phyloP scores from a whole-genome alignment of 163 green algal species.

The Trebouxia gelatinosa region DNA sequence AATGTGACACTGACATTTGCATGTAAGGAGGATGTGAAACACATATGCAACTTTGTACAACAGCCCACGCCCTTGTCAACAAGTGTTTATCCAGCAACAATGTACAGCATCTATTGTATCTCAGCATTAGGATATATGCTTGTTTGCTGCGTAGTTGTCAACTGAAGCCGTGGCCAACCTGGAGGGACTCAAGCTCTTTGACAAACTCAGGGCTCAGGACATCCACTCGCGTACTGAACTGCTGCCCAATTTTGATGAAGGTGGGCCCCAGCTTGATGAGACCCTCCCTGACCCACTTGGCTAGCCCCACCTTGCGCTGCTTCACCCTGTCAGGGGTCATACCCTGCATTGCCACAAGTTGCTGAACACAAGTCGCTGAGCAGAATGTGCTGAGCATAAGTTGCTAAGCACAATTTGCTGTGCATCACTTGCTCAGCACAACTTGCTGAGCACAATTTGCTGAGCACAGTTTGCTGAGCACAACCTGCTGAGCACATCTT shows the following conservation, averaged over 20 bases:
- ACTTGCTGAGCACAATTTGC: too few species aligned
- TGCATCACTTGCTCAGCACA: neutral
- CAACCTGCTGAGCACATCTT: neutral
- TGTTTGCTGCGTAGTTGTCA: too few species aligned
- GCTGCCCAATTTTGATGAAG: constrained; percentile 94
- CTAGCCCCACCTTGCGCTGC: constrained; percentile 44
- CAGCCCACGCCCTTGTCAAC: too few species aligned
- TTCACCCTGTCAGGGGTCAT: constrained; percentile 72
- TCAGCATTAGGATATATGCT: too few species aligned
- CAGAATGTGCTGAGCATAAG: neutral
- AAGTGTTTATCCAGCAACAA: too few species aligned
- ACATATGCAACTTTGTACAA: too few species aligned
- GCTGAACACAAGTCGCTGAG: neutral
- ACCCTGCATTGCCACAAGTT: constrained; percentile 37
- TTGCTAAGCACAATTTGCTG: too few species aligned
- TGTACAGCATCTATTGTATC: too few species aligned
- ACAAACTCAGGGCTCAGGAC: constrained; percentile 95
- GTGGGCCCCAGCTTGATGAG: constrained; percentile 93
- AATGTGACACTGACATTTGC: too few species aligned
- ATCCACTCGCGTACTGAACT: constrained; percentile 95
- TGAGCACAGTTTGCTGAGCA: neutral
- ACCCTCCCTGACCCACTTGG: constrained; percentile 91
- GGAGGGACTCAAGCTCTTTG: constrained; percentile 94
- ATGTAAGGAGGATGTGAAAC: too few species aligned
- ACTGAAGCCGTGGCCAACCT: constrained; percentile 50